These are phyloP conservation scores for Rhododendron henanense DNA, from an alignment of 148 eudicot species.

Conservation along the genomic window DNA sequence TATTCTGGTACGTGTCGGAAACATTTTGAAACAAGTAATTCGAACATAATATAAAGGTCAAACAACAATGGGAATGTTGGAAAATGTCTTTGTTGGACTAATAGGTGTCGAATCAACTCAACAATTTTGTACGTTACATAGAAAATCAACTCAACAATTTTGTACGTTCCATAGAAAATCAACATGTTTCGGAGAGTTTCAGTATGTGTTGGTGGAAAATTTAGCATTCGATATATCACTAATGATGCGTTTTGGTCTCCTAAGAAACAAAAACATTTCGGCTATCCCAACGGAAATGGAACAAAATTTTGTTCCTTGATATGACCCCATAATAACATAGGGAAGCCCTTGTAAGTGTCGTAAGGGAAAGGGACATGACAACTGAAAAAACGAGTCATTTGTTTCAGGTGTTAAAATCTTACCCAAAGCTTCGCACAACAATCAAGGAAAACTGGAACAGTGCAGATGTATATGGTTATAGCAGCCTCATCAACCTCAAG, in stretches of 20 bases:
- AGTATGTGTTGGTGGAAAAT: neutral
- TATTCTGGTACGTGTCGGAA: neutral
- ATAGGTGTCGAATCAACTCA: too few relatives aligned
- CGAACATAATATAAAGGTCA: too few relatives aligned
- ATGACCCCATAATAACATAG: neutral
- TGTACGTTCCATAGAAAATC: neutral
- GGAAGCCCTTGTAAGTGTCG: neutral
- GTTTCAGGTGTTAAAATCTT: constrained; percentile 21
- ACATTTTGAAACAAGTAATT: too few relatives aligned
- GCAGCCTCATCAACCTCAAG: constrained; percentile 71
- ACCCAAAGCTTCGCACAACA: constrained; percentile 99
- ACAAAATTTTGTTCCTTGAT: neutral
- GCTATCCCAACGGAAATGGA: neutral
- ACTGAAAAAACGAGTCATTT: neutral
- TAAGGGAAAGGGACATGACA: neutral
- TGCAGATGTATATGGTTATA: constrained; percentile 71
- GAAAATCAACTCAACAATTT: neutral
- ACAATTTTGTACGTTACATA: too few relatives aligned
- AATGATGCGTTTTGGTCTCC: neutral
- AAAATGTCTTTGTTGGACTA: neutral
- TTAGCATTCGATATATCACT: neutral
- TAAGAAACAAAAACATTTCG: neutral
- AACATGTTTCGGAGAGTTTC: neutral
- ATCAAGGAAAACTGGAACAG: constrained; percentile 79
- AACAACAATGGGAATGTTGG: too few relatives aligned